A percentile compares a stretch with the other conserved stretches of the same genome.
Evolutionary conservation across 331 rosid species (phyloP).

Genomic region (Pyrus hybrid): DNA sequence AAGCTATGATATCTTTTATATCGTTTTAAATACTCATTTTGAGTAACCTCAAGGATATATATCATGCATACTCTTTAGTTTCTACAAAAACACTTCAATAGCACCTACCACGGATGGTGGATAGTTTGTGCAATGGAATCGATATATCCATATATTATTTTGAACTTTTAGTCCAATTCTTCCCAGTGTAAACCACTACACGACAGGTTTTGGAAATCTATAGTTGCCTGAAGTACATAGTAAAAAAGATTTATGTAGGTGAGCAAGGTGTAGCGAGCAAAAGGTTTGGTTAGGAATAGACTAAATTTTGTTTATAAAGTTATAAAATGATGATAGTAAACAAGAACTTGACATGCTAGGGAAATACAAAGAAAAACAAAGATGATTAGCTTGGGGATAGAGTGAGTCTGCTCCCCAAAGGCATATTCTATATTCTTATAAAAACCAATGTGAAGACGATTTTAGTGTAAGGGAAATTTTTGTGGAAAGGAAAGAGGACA

Average conservation of each 20-base stretch:
- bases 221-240: not conserved
- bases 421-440: too few relatives aligned
- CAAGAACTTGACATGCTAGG: too few relatives aligned
- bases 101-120: not conserved
- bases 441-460: too few relatives aligned
- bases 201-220: not conserved
- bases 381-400: too few relatives aligned
- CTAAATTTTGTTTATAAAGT: not conserved
- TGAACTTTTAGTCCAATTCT: not conserved
- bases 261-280: not conserved
- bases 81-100: not conserved
- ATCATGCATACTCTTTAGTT: not conserved
- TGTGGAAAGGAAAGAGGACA: not conserved
- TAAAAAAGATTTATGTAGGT: not conserved
- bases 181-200: not conserved
- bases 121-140: not conserved
- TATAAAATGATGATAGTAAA: too few relatives aligned
- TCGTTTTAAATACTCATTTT: not conserved
- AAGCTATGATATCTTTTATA: not conserved
- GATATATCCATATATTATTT: not conserved
- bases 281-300: not conserved
- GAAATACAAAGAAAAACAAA: too few relatives aligned
- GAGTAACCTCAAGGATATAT: not conserved
- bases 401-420: too few relatives aligned
- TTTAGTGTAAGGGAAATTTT: not conserved